Evolutionary conservation across 2,329 filamentous ascomycete genomes (phyloP), one percentile per base, ranked within the genome.

Genomic region (Ceratocystis lukuohia): DNA sequence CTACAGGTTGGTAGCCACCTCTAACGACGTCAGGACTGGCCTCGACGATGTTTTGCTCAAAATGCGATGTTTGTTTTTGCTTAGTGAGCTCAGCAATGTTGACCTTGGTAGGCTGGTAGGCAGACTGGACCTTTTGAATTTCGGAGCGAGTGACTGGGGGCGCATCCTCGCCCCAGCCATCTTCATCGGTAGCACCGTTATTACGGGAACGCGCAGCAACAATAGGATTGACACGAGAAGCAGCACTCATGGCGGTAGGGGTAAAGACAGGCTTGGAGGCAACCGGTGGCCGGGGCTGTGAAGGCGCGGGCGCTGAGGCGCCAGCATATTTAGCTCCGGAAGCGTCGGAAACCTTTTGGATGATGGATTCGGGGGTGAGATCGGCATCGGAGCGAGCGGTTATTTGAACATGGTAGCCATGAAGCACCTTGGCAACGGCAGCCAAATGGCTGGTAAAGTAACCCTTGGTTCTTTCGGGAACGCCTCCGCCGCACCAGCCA

Each of bases 371-470:
- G 46, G 92, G 89, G 33, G 88, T 90, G 69, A 99, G 84, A 74
- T 97, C 92, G 73, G 84, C 84, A 69, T 96, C 91, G 69, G 92
- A 95, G 69, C 94, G 89, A 68, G 94, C 94, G 64, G 92, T 97
- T 72, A 99, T 89, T 78, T 99, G 93, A 68, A 99, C 91, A 75
- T 99, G 94, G 76, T 97, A 99, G 70, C 94, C 91, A 78, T 96
- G 92, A 53, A 99, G 84, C 71, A 96, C 82, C 77, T 96, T 96
- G 69, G 91, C 87, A 46, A 97, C 91, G 61, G 91, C 88, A 68
- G 88, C 87, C 61, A 94, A 80, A 77, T 99, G 93, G 77, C 91
- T 96, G 70, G 91, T 96, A 75, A 99, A 99, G 78, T 97, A 97
- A 70, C 94, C 94, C 78, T 97, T 99, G 69, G 93, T 97, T 72